phyloP scores from a whole-genome alignment of 108 stramenopile species.

The Epipyxis sp. region DNA sequence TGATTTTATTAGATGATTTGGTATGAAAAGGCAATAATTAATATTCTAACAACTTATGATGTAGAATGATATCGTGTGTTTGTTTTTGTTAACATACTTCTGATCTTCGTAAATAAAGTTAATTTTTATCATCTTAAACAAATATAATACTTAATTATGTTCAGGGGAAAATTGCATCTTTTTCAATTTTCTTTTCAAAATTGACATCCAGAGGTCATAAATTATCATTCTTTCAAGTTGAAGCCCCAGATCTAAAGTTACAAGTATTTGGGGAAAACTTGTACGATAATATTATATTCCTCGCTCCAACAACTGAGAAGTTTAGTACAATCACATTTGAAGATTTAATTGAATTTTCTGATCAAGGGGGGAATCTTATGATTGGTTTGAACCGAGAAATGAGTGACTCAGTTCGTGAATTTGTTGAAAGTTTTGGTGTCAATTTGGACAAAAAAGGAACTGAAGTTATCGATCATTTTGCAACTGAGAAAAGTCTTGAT shows the following conservation, averaged over 20 bases:
- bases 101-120: not conserved
- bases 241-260: constrained; percentile 2
- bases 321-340: constrained; percentile 14
- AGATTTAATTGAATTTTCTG: constrained; percentile 7
- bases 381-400: not conserved
- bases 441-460: constrained; percentile 34
- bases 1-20: constrained; percentile 31
- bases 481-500: not conserved
- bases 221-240: constrained; percentile 21
- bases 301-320: constrained; percentile 19
- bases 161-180: not conserved
- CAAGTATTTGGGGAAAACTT: constrained; percentile 22
- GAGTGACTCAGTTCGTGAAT: constrained; percentile 21
- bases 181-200: constrained; percentile 23
- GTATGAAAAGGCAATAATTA: no score
- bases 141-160: not conserved
- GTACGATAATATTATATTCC: constrained; percentile 32
- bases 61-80: no score
- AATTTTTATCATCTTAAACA: no score
- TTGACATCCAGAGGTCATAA: constrained; percentile 28
- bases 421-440: constrained; percentile 25
- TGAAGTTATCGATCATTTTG: constrained; percentile 32
- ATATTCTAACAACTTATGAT: no score
- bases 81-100: not conserved
- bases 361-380: constrained; percentile 27